Percentiles rank a stretch among this genome's conserved stretches.
phyloP scores from a whole-genome alignment of 2,329 filamentous ascomycete species.

The Plenodomus lindquistii region DNA sequence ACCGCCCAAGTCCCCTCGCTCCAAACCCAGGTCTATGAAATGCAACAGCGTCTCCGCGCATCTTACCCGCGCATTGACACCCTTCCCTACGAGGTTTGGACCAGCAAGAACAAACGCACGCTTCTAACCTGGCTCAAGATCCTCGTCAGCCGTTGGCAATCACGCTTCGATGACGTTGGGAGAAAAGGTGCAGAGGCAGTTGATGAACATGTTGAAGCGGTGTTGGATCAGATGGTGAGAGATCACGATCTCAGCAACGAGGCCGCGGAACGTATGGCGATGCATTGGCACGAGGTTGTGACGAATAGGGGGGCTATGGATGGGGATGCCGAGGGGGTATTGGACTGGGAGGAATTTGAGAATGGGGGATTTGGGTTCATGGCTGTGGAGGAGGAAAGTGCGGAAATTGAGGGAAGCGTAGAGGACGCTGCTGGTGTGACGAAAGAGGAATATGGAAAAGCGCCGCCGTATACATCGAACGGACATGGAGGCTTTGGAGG shows the following conservation, averaged over 20 bases:
- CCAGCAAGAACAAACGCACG: constrained; percentile 16
- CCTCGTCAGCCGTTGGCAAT: constrained; percentile 26
- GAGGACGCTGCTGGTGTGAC: neutral
- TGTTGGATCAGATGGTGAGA: constrained; percentile 29
- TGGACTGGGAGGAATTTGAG: constrained; percentile 24
- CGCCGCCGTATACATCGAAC: neutral
- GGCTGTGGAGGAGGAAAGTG: neutral
- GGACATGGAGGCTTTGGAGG: neutral
- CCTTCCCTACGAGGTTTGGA: constrained; percentile 32
- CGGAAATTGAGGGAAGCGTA: neutral
- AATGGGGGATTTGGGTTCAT: constrained; percentile 21
- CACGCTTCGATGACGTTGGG: constrained; percentile 20
- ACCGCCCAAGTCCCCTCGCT: constrained; percentile 14
- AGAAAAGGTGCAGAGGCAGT: neutral
- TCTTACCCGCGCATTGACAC: constrained; percentile 31
- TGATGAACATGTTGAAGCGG: constrained; percentile 13
- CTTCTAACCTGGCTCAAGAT: constrained; percentile 37
- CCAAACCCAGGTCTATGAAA: constrained; percentile 22
- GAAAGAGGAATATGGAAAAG: too few relatives aligned
- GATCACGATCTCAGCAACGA: constrained; percentile 27
- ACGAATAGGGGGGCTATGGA: constrained; percentile 2
- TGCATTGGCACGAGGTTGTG: constrained; percentile 24
- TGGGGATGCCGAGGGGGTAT: constrained; percentile 5
- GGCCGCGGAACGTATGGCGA: constrained; percentile 30
- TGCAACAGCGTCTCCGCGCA: constrained; percentile 23